These are phyloP conservation scores for Russula sp. DNA, from an alignment of 768 basidiomycete species.

Conservation along the genomic window DNA sequence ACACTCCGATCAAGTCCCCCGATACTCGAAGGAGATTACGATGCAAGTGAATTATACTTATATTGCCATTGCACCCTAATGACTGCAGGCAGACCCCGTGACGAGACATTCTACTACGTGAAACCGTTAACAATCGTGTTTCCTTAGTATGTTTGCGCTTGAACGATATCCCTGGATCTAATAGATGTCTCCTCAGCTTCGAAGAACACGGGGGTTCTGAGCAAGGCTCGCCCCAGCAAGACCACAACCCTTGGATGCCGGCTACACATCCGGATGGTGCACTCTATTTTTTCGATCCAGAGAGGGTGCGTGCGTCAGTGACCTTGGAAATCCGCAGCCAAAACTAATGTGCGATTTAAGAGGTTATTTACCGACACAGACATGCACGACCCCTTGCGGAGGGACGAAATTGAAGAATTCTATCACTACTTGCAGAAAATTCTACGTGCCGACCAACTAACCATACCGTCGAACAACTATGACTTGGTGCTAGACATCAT, in stretches of 20 bases:
- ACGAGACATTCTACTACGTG: not conserved
- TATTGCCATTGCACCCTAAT: not conserved
- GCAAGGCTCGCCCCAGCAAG: not conserved
- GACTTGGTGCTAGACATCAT: slow-evolving; percentile 20
- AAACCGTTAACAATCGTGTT: not conserved
- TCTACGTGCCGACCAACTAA: slow-evolving; percentile 14
- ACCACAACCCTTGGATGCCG: slow-evolving; percentile 35
- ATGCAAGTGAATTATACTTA: not conserved
- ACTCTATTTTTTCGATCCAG: slow-evolving; percentile 47
- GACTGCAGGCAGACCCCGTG: slow-evolving; percentile 1
- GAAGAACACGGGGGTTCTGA: not conserved
- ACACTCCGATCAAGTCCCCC: slow-evolving; percentile 14
- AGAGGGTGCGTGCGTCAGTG: slow-evolving; percentile 34
- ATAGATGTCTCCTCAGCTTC: not conserved
- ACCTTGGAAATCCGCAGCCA: not conserved
- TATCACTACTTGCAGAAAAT: not conserved
- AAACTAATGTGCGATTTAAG: slow-evolving; percentile 27
- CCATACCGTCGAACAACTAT: slow-evolving; percentile 23
- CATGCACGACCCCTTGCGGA: slow-evolving; percentile 36
- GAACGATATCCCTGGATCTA: not conserved
- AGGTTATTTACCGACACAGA: slow-evolving; percentile 51
- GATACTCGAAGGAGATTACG: slow-evolving; percentile 1
- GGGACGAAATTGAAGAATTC: slow-evolving; percentile 33
- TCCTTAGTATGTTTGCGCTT: not conserved
- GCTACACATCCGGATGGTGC: slow-evolving; percentile 56